These are phyloP conservation scores for Suzukiozyma palmioleophila DNA, from an alignment of 1,139 yeast species.

Conservation along the genomic window DNA sequence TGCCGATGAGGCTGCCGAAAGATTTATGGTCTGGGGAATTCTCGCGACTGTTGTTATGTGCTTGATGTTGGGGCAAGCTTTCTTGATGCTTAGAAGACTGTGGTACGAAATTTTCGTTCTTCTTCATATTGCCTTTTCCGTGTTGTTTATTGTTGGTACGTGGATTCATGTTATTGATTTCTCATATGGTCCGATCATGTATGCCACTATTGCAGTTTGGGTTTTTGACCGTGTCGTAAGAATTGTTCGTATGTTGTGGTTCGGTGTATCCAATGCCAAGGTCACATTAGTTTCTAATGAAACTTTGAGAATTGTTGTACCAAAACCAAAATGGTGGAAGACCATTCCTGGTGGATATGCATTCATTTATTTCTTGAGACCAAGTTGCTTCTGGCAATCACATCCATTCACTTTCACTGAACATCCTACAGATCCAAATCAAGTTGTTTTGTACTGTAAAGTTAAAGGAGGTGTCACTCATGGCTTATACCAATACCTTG, in stretches of 20 bases:
- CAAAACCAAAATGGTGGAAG: slow-evolving; percentile 34
- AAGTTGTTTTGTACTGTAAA: slow-evolving; percentile 24
- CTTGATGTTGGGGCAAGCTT: slow-evolving; percentile 30
- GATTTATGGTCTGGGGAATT: slow-evolving; percentile 47
- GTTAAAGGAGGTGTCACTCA: slow-evolving; percentile 33
- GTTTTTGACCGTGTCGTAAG: slow-evolving; percentile 34
- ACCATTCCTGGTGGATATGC: slow-evolving; percentile 47
- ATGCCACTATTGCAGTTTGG: slow-evolving; percentile 39
- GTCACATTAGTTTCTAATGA: slow-evolving; percentile 33
- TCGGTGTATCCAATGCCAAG: slow-evolving; percentile 33
- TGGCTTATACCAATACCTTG: slow-evolving; percentile 22
- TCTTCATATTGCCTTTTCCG: slow-evolving; percentile 35
- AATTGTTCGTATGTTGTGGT: slow-evolving; percentile 22
- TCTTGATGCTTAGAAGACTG: slow-evolving; percentile 31
- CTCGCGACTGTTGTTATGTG: slow-evolving; percentile 30
- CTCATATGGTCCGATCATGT: slow-evolving; percentile 33
- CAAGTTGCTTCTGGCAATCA: slow-evolving; percentile 40
- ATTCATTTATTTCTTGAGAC: slow-evolving; percentile 38
- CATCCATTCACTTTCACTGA: slow-evolving; percentile 34
- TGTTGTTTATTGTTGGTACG: slow-evolving; percentile 32
- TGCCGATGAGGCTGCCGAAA: slow-evolving; percentile 9
- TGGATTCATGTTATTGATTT: slow-evolving; percentile 32
- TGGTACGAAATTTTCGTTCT: slow-evolving; percentile 38
- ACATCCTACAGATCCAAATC: slow-evolving; percentile 16
- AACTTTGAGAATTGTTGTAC: slow-evolving; percentile 35